Base-by-base conservation (phyloP, 106 monocot genomes). In the Phalaenopsis aphrodite region DNA sequence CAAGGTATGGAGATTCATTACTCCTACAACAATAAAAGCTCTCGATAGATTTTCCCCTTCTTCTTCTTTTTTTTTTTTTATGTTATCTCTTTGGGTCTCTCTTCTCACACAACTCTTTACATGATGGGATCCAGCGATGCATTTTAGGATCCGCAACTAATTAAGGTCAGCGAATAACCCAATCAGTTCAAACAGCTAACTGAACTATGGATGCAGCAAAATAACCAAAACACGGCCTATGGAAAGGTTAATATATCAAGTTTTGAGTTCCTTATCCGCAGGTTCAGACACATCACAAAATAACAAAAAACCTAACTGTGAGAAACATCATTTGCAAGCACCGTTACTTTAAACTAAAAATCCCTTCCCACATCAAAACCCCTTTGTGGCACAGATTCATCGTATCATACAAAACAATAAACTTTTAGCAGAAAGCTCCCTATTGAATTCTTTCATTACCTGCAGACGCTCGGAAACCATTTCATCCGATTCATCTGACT, bases 401-500 rank as follows among this genome's bases (percentile, higher is more conserved):
- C 74, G 41, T 18, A 74, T 16, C 42, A 45, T 18, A 43, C 41
- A 74, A 74, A 74, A 19, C 74, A 74, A 74, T 15, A 18, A 74
- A 43, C 4, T 37, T 69, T 39, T 3, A 39, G 69, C 8, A 49
- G 37, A 46, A 72, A 16, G 24, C 36, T 18, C 3, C 56, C 42
- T 66, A 41, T 41, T 80, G 76, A 46, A 68, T 5, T 66, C 43
- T 42, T 74, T 45, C 18, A 8, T 43, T 77, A 91, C 91, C 91
- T 91, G 88, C 75, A 82, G 88, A 30, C 88, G 86, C 18, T 80
- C 83, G 46, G 80, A 90, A 42, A 76, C 58, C 52, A 84, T 56
- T 55, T 81, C 88, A 43, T 79, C 88, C 18, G 88, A 85, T 41
- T 86, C 88, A 56, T 91, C 91, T 5, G 82, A 77, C 30, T 84